Percentiles rank a stretch among this genome's conserved stretches.
These are phyloP conservation scores for Zygotorulaspora chibaensis DNA, from an alignment of 805 yeast species.

Conservation along the genomic window DNA sequence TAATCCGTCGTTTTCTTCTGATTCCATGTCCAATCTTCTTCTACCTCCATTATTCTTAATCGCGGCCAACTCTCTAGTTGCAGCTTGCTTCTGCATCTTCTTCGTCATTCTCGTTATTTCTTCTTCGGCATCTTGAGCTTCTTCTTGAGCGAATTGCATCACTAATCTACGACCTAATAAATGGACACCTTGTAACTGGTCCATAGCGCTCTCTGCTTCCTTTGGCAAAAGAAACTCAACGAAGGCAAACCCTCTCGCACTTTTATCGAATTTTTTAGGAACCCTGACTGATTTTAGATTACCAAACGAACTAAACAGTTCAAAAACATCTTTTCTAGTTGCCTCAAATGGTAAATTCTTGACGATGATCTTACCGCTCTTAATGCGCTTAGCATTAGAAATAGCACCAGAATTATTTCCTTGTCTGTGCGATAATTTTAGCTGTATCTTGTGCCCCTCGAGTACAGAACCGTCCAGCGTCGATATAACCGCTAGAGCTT, in stretches of 20 bases:
- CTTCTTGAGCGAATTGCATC: slow-evolving; percentile 86
- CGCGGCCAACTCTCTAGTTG: slow-evolving; percentile 69
- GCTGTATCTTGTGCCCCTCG: slow-evolving; percentile 85
- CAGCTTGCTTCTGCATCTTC: slow-evolving; percentile 77
- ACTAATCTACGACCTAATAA: slow-evolving; percentile 91
- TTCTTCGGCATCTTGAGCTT: slow-evolving; percentile 77
- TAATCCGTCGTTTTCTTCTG: slow-evolving; percentile 31
- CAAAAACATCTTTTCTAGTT: slow-evolving; percentile 85
- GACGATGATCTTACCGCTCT: slow-evolving; percentile 76
- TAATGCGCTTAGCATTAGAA: slow-evolving; percentile 36
- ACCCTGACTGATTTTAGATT: slow-evolving; percentile 91
- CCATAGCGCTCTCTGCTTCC: slow-evolving; percentile 94
- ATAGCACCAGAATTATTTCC: slow-evolving; percentile 37
- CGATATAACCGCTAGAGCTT: slow-evolving; percentile 72
- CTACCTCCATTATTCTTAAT: slow-evolving; percentile 68
- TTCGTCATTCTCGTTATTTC: slow-evolving; percentile 88
- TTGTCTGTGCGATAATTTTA: slow-evolving; percentile 82
- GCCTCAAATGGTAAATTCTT: slow-evolving; percentile 98
- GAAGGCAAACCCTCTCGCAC: slow-evolving; percentile 96
- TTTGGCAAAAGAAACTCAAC: slow-evolving; percentile 83
- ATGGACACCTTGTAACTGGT: slow-evolving; percentile 91
- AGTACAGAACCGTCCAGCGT: slow-evolving; percentile 71
- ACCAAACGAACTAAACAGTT: slow-evolving; percentile 91
- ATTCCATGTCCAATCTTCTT: slow-evolving; percentile 58
- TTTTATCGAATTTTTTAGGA: slow-evolving; percentile 91